Base-by-base conservation (phyloP, 2,329 filamentous ascomycete genomes). In the Aspergillus sp. region DNA sequence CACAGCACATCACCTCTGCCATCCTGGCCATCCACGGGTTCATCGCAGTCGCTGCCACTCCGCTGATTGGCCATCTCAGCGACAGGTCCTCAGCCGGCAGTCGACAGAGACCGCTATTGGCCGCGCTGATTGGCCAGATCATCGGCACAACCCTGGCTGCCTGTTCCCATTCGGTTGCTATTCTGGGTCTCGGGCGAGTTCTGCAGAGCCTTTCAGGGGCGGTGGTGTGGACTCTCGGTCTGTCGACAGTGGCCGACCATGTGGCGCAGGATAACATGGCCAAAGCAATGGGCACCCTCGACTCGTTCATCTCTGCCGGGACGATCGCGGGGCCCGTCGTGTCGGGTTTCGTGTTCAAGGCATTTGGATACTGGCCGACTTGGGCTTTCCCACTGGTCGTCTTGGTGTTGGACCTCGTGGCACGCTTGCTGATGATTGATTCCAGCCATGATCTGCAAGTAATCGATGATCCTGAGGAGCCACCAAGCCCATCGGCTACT, bases 201-300 rank as follows among this genome's bases (percentile, higher is more conserved):
- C 12, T 66, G 8, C 64, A 66, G 39, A 52, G 52, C 2, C 44
- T 62, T 9, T 52, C 56, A 5, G 59, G 61, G 6, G 51, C 57
- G 4, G 57, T 48, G 5, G 49, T 57, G n/a, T 66, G 63, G 63
- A 60, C 62, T 7, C 51, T 64, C 27, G 61, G 61, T 6, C 47
- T 64, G 26, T 56, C 62, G 5, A 54, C 57, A 1, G 36, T 63
- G 8, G 52, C 54, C 19, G 60, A 64, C 29, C 60, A 53, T 30
- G 54, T 63, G 27, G 52, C 48, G 1, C 43, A 45, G 11, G 50
- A 58, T 6, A 44, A 61, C 19, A 52, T 59, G 11, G 62, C 61
- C 4, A 58, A 55, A 32, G 50, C 53, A 0, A 45, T 60, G 28
- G 60, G 59, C 2, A 34, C 56, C 4, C 43, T 55, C 27, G 56